A percentile compares a stretch with the other conserved stretches of the same genome.
These are phyloP conservation scores for Clarireedia hainanense DNA, from an alignment of 2,329 filamentous ascomycete genomes.

Conservation along the genomic window DNA sequence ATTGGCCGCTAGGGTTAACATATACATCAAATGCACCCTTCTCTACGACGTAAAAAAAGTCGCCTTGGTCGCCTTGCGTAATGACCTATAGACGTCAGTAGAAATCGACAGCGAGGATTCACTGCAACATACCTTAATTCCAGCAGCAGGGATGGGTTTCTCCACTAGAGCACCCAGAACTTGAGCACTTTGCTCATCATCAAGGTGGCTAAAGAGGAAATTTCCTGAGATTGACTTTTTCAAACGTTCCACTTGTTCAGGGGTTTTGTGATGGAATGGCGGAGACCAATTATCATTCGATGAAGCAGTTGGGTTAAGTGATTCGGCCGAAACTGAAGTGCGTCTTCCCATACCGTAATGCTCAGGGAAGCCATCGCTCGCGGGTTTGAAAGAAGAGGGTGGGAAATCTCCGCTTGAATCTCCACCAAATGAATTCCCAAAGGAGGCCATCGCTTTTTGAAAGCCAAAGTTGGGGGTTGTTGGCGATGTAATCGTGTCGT, in stretches of 20 bases:
- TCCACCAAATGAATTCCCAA: slow-evolving; percentile 33
- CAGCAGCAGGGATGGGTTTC: slow-evolving; percentile 90
- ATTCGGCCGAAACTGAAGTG: slow-evolving; percentile 95
- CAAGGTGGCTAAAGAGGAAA: slow-evolving; percentile 89
- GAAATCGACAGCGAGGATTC: neutral
- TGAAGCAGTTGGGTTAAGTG: slow-evolving; percentile 79
- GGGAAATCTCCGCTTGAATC: slow-evolving; percentile 41
- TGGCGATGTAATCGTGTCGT: slow-evolving; percentile 69
- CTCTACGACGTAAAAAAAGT: slow-evolving; percentile 97
- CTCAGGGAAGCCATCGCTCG: slow-evolving; percentile 66
- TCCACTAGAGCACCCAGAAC: slow-evolving; percentile 88
- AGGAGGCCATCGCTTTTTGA: slow-evolving; percentile 30
- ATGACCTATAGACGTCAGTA: slow-evolving; percentile 58
- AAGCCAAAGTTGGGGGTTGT: slow-evolving; percentile 54
- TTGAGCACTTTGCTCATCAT: slow-evolving; percentile 83
- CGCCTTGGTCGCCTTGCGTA: slow-evolving; percentile 87
- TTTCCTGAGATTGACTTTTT: slow-evolving; percentile 78
- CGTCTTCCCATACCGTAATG: slow-evolving; percentile 92
- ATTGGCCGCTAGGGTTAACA: slow-evolving; percentile 68
- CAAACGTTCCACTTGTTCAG: slow-evolving; percentile 73
- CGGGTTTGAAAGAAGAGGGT: slow-evolving; percentile 32
- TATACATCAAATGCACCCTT: slow-evolving; percentile 85
- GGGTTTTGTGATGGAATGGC: slow-evolving; percentile 73
- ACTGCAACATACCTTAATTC: slow-evolving; percentile 49
- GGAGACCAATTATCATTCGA: slow-evolving; percentile 85